Evolutionary conservation across 2,329 filamentous ascomycete genomes (phyloP).

Genomic region (Macrophomina tecta): DNA sequence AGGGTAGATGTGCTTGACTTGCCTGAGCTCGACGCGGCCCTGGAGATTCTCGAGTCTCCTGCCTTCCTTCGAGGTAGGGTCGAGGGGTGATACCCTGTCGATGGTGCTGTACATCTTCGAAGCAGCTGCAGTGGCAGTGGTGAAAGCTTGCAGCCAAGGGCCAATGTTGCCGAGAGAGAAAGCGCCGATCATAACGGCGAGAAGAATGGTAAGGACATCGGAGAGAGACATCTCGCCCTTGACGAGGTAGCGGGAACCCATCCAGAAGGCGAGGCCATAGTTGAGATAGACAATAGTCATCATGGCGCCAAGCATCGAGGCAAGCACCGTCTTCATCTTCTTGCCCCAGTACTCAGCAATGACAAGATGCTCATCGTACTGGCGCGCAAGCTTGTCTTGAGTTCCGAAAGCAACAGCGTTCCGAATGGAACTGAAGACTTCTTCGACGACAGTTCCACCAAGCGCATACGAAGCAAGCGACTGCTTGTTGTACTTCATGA

Average conservation of each 20-base stretch:
- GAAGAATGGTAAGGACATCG: conserved; percentile 80
- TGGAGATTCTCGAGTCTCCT: conserved; percentile 71
- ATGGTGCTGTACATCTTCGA: conserved; percentile 94
- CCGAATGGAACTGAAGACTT: conserved; percentile 91
- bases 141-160: conserved; percentile 32
- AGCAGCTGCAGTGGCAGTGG: conserved; percentile 61
- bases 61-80: conserved; percentile 72
- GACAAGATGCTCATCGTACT: conserved; percentile 79
- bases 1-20: conserved; percentile 89
- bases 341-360: conserved; percentile 78
- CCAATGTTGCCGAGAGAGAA: conserved; percentile 72
- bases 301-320: conserved; percentile 81
- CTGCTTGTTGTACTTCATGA: conserved; percentile 77
- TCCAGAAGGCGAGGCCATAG: conserved; percentile 38
- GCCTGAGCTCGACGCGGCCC: conserved; percentile 76
- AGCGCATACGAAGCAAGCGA: conserved; percentile 80
- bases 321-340: conserved; percentile 74
- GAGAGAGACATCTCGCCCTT: conserved; percentile 65
- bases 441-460: conserved; percentile 88
- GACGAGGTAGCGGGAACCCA: conserved; percentile 33
- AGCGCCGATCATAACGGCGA: conserved; percentile 91
- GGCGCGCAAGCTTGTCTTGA: conserved; percentile 84
- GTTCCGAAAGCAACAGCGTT: conserved; percentile 94
- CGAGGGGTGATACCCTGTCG: conserved; percentile 82
- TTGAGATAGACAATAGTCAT: conserved; percentile 86